A percentile compares a stretch with the other conserved stretches of the same genome.
These are phyloP conservation scores for Larix kaempferi DNA, from an alignment of 75 land plant genomes.

Conservation along the genomic window DNA sequence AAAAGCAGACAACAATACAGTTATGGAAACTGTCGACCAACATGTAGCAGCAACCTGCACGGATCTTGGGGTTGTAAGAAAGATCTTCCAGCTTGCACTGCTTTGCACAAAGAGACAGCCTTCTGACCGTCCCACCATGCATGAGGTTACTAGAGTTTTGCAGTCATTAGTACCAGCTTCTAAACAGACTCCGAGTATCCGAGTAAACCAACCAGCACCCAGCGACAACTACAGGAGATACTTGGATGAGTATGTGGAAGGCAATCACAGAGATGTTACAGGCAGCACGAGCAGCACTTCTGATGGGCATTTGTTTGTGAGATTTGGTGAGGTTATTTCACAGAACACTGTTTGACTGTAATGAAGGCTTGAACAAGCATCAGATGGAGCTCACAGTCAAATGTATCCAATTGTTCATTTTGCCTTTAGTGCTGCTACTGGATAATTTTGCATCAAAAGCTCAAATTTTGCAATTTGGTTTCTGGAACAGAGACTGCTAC, in stretches of 20 bases:
- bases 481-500: neutral
- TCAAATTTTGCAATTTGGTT: neutral
- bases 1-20: constrained; percentile 64
- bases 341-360: constrained; percentile 36
- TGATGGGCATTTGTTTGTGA: constrained; percentile 78
- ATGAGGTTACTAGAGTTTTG: constrained; percentile 87
- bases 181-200: constrained; percentile 15
- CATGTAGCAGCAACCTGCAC: constrained; percentile 66
- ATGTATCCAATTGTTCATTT: neutral
- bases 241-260: constrained; percentile 62
- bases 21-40: constrained; percentile 84
- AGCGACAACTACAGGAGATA: constrained; percentile 34
- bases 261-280: constrained; percentile 52
- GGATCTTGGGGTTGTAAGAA: constrained; percentile 70
- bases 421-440: neutral
- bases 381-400: neutral
- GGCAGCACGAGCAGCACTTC: constrained; percentile 69
- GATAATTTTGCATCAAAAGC: neutral
- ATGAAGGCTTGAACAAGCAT: neutral
- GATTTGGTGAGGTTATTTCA: constrained; percentile 85
- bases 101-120: constrained; percentile 86
- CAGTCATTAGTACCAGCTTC: constrained; percentile 25
- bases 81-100: constrained; percentile 87
- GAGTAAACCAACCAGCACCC: constrained; percentile 12
- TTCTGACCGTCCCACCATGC: constrained; percentile 86